Percentiles rank a stretch among this genome's conserved stretches.
These are phyloP conservation scores for Saturnispora kantuleensis DNA, from an alignment of 805 yeast species.

Conservation along the genomic window DNA sequence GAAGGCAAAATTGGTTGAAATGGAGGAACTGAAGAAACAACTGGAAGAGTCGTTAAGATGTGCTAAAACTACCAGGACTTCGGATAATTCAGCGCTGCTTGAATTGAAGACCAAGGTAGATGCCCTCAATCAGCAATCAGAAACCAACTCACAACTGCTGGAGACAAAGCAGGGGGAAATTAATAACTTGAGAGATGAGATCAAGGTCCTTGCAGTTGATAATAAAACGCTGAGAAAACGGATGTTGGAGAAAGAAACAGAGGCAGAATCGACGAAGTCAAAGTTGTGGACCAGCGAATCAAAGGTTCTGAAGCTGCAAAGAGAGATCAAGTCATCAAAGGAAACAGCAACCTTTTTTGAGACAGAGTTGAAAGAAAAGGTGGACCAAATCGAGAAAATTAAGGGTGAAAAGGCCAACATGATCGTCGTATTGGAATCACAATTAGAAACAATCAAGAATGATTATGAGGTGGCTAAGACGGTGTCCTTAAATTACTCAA, in stretches of 20 bases:
- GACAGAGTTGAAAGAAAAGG: constrained; percentile 24
- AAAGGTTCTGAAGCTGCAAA: constrained; percentile 20
- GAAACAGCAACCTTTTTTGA: constrained; percentile 29
- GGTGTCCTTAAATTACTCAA: constrained; percentile 25
- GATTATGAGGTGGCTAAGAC: constrained; percentile 21
- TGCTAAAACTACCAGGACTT: neutral
- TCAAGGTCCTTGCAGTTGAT: constrained; percentile 30
- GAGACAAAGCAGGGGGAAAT: constrained; percentile 30
- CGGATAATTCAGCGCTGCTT: constrained; percentile 9
- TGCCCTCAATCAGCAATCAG: constrained; percentile 21
- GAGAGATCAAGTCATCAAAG: constrained; percentile 24
- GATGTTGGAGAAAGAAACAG: constrained; percentile 28
- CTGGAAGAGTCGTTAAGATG: constrained; percentile 9
- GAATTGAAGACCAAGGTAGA: constrained; percentile 13
- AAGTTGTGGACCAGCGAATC: constrained; percentile 21
- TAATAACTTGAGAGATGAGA: constrained; percentile 30
- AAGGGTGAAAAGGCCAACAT: constrained; percentile 24
- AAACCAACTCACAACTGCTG: constrained; percentile 26
- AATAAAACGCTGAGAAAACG: constrained; percentile 35
- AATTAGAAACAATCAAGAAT: constrained; percentile 28
- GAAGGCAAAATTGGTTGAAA: constrained; percentile 14
- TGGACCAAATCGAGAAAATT: constrained; percentile 21
- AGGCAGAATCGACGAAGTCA: constrained; percentile 23
- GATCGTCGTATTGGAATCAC: constrained; percentile 25
- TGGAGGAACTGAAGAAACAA: constrained; percentile 16